Percentiles rank a stretch among this genome's conserved stretches.
Evolutionary conservation across 176 grass and related monocot species (phyloP).

Genomic region (Raddia guianensis): DNA sequence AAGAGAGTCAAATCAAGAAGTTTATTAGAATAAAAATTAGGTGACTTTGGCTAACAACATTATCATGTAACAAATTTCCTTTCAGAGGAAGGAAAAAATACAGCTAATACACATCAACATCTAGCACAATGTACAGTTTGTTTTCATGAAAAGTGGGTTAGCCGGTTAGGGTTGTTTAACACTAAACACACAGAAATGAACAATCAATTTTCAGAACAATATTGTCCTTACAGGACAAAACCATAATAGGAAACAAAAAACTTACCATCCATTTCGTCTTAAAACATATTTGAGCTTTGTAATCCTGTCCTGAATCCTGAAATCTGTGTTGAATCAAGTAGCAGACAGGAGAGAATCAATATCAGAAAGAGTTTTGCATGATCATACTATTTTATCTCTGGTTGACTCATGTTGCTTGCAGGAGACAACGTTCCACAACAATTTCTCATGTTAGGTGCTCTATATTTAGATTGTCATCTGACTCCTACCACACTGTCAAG

Average conservation of each 20-base stretch:
- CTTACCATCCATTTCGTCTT: background rate
- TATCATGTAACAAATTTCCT: background rate
- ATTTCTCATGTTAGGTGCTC: slow-evolving; percentile 9
- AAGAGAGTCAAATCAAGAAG: background rate
- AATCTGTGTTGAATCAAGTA: background rate
- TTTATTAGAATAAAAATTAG: slow-evolving; percentile 5
- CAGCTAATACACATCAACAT: background rate
- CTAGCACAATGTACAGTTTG: background rate
- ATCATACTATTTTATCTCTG: slow-evolving; percentile 14
- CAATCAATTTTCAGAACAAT: background rate
- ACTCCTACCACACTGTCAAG: slow-evolving; percentile 56
- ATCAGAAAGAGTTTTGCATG: background rate
- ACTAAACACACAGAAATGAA: background rate
- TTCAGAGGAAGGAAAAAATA: background rate
- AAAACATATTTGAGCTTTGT: background rate
- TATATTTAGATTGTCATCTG: slow-evolving; percentile 37
- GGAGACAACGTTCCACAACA: slow-evolving; percentile 1
- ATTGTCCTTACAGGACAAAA: background rate
- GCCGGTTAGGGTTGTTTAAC: background rate
- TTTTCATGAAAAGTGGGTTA: background rate
- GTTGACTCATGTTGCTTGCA: background rate
- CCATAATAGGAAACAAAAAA: background rate
- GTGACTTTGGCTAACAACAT: background rate
- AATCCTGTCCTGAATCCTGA: background rate
- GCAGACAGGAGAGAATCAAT: background rate